These are phyloP conservation scores for Toxoplasma gondii DNA, from an alignment of 169 alveolate genomes.

Conservation along the genomic window DNA sequence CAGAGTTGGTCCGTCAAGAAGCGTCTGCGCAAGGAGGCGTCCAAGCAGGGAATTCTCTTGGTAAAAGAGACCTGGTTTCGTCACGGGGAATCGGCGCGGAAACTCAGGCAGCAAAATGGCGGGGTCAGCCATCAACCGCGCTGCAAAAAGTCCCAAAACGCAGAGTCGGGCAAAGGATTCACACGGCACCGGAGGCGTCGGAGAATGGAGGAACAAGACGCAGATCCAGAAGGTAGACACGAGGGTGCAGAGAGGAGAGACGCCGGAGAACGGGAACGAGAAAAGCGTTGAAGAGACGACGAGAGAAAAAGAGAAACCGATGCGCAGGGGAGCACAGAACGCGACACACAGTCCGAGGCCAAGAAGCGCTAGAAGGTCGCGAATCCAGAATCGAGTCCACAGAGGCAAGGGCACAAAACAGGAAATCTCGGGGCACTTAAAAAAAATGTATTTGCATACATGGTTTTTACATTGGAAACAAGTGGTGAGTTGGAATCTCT, in stretches of 20 bases:
- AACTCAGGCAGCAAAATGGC: constrained; percentile 17
- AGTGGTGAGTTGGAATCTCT: too few relatives aligned
- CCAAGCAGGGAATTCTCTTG: constrained; percentile 72
- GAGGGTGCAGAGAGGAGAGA: not conserved
- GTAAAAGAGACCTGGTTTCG: constrained; percentile 70
- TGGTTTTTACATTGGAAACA: too few relatives aligned
- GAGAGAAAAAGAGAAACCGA: too few relatives aligned
- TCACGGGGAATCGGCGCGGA: constrained; percentile 43
- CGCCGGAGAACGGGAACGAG: not conserved
- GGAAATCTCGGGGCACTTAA: too few relatives aligned
- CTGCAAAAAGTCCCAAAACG: not conserved
- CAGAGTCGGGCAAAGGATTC: not conserved
- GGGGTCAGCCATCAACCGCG: constrained; percentile 9
- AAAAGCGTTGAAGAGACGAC: too few relatives aligned
- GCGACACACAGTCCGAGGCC: too few relatives aligned
- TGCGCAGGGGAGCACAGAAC: too few relatives aligned
- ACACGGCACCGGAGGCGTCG: too few relatives aligned
- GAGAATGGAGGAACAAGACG: not conserved
- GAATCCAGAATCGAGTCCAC: too few relatives aligned
- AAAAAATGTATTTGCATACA: too few relatives aligned
- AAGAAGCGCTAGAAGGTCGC: too few relatives aligned
- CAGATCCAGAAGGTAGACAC: not conserved
- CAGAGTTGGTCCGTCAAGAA: constrained; percentile 50
- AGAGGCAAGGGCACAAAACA: too few relatives aligned
- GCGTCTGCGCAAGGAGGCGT: constrained; percentile 73